A percentile compares a stretch with the other conserved stretches of the same genome.
phyloP scores from a whole-genome alignment of 202 grass and related monocot genomes.

The Zizania palustris region DNA sequence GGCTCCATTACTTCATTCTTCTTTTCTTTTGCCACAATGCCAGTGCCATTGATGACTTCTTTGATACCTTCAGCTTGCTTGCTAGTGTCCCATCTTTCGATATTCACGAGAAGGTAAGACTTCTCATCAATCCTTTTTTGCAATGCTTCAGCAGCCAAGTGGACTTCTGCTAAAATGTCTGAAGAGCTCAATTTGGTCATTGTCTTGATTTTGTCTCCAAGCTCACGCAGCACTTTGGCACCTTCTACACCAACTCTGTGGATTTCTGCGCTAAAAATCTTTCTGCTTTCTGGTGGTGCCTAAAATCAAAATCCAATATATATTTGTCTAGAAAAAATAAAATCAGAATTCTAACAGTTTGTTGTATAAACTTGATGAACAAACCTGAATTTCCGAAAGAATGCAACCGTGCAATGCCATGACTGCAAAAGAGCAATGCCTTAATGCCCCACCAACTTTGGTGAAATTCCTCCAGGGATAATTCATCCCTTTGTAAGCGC shows the following conservation, averaged over 20 bases:
- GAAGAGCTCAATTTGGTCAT: slow-evolving; percentile 77
- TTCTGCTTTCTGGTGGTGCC: slow-evolving; percentile 89
- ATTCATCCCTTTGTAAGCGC: slow-evolving; percentile 68
- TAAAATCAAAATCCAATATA: slow-evolving; percentile 43
- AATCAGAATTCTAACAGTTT: slow-evolving; percentile 15
- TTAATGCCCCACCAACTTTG: slow-evolving; percentile 83
- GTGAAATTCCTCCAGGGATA: slow-evolving; percentile 91
- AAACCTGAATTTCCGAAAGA: slow-evolving; percentile 98
- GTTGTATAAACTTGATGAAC: slow-evolving; percentile 5
- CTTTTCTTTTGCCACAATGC: slow-evolving; percentile 37
- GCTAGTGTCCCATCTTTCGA: slow-evolving; percentile 71
- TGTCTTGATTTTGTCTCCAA: slow-evolving; percentile 74
- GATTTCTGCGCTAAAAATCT: slow-evolving; percentile 67
- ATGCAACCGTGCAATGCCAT: slow-evolving; percentile 99
- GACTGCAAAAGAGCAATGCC: slow-evolving; percentile 87
- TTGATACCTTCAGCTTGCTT: slow-evolving; percentile 54
- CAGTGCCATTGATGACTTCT: slow-evolving; percentile 44
- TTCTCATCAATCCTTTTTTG: slow-evolving; percentile 92
- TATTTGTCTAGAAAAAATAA: slow-evolving; percentile 15
- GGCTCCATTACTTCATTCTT: slow-evolving; percentile 35
- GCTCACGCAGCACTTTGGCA: slow-evolving; percentile 69
- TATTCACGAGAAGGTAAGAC: slow-evolving; percentile 87
- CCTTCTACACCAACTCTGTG: slow-evolving; percentile 81
- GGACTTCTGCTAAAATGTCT: slow-evolving; percentile 70
- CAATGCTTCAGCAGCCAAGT: slow-evolving; percentile 76